Conservation (phyloP, 768 basidiomycete genomes). For the Leccinum rimulosum region DNA sequence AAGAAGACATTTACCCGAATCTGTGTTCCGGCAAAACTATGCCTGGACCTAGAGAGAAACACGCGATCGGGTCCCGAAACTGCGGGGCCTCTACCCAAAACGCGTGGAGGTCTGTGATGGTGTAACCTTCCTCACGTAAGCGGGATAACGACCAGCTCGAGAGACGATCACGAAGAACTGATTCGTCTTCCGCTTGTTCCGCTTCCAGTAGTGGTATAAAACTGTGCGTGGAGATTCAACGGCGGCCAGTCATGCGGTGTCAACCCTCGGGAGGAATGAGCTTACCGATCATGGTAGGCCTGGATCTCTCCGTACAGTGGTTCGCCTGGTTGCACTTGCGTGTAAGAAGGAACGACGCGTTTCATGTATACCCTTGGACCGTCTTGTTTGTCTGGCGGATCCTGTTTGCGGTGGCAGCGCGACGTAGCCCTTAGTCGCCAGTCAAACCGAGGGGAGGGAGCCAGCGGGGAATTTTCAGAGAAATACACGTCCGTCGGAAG, state of each 20-base stretch:
- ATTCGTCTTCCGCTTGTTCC: constrained; percentile 66
- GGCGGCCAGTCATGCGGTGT: neutral
- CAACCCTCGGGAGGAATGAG: neutral
- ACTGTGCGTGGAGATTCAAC: constrained; percentile 27
- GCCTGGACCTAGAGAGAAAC: constrained; percentile 65
- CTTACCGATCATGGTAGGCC: constrained; percentile 55
- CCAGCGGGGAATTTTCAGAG: constrained; percentile 28
- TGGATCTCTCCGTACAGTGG: constrained; percentile 49
- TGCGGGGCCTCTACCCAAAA: constrained; percentile 68
- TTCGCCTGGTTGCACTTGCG: constrained; percentile 35
- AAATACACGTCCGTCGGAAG: constrained; percentile 30
- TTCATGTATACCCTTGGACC: constrained; percentile 30
- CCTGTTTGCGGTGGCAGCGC: constrained; percentile 25
- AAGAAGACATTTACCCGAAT: constrained; percentile 55
- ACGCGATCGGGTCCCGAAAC: constrained; percentile 64
- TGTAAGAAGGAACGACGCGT: constrained; percentile 38
- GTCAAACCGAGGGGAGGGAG: constrained; percentile 45
- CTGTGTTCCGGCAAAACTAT: constrained; percentile 59
- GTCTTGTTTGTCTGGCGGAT: constrained; percentile 8
- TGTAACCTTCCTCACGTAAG: constrained; percentile 69
- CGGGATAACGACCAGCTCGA: constrained; percentile 62
- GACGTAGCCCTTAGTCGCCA: constrained; percentile 60
- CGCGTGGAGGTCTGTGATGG: constrained; percentile 59
- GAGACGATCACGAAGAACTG: constrained; percentile 59
- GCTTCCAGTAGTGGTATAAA: constrained; percentile 47